A percentile compares a stretch with the other conserved stretches of the same genome.
Conservation (phyloP, 73 alveolate genomes). For the Stentor roeselii region DNA sequence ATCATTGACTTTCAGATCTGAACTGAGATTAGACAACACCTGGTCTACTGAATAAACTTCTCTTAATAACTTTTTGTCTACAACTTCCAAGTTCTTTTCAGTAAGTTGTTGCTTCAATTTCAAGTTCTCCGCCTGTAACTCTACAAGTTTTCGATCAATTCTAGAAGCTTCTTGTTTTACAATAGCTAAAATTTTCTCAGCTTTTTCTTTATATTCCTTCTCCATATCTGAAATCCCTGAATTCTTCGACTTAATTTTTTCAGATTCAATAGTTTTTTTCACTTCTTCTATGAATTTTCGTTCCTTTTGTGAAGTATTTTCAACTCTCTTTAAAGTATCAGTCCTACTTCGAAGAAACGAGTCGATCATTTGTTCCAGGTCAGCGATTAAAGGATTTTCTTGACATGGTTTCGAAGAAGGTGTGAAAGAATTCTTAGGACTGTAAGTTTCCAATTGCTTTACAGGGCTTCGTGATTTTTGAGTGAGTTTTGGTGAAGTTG, state of each 20-base stretch:
- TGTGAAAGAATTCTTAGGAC: neutral
- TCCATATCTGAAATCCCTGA: neutral
- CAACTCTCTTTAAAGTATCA: neutral
- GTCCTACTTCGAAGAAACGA: neutral
- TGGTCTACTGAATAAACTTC: no score
- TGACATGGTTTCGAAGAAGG: neutral
- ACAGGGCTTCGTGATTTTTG: neutral
- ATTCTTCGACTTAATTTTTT: neutral
- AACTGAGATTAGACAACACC: no score
- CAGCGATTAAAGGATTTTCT: neutral
- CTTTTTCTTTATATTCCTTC: neutral
- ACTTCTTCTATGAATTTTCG: neutral
- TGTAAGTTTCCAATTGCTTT: neutral
- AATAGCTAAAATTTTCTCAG: neutral
- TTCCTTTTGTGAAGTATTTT: neutral
- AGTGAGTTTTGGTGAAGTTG: neutral
- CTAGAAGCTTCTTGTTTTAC: neutral
- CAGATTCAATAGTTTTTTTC: neutral
- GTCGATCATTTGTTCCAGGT: neutral
- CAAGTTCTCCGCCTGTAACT: neutral
- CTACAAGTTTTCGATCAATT: neutral
- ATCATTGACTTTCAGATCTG: no score
- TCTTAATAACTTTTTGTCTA: slow-evolving; percentile 1
- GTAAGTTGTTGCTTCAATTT: neutral
- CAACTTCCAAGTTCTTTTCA: neutral